A percentile compares a stretch with the other conserved stretches of the same genome.
These are phyloP conservation scores for Pythium chondricola DNA, from an alignment of 352 stramenopile species.

Conservation along the genomic window DNA sequence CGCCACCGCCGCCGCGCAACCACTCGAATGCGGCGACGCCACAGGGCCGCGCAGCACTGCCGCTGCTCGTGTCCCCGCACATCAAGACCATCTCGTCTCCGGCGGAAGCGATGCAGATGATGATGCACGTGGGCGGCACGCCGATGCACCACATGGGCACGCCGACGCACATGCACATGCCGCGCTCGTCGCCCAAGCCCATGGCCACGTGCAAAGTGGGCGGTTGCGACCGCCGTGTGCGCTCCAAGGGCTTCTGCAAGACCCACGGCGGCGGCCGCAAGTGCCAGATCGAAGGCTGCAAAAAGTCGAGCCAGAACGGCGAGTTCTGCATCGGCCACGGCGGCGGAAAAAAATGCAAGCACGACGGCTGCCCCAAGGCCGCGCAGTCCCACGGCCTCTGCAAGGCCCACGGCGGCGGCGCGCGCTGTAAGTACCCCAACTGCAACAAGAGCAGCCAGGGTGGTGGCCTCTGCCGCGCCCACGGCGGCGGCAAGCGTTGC, in stretches of 20 bases:
- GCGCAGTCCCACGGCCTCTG: conserved; percentile 81
- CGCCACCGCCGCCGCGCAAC: conserved; percentile 25
- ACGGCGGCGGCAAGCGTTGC: conserved; percentile 78
- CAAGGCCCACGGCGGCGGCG: conserved; percentile 78
- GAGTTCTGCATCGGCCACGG: conserved; percentile 86
- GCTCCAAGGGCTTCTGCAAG: conserved; percentile 84
- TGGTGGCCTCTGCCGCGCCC: conserved; percentile 64
- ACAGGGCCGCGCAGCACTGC: conserved; percentile 26
- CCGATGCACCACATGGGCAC: conserved; percentile 9
- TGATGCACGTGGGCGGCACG: conserved; percentile 26
- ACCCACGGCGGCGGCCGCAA: conserved; percentile 77
- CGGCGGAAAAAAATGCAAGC: conserved; percentile 84
- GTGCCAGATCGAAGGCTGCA: conserved; percentile 80
- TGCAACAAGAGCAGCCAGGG: conserved; percentile 83
- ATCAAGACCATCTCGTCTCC: conserved; percentile 26
- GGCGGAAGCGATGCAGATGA: conserved; percentile 23
- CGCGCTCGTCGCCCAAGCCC: conserved; percentile 36
- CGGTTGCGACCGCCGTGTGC: conserved; percentile 55
- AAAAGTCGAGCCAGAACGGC: conserved; percentile 83
- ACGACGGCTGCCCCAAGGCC: conserved; percentile 75
- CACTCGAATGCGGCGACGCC: conserved; percentile 14
- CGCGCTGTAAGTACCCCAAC: conserved; percentile 75
- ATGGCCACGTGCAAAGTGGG: conserved; percentile 59
- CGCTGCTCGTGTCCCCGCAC: conserved; percentile 31
- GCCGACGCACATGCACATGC: conserved; percentile 22